A percentile compares a stretch with the other conserved stretches of the same genome.
Conservation (phyloP, 1,284 basidiomycete genomes). For the Tylopilus sp. region DNA sequence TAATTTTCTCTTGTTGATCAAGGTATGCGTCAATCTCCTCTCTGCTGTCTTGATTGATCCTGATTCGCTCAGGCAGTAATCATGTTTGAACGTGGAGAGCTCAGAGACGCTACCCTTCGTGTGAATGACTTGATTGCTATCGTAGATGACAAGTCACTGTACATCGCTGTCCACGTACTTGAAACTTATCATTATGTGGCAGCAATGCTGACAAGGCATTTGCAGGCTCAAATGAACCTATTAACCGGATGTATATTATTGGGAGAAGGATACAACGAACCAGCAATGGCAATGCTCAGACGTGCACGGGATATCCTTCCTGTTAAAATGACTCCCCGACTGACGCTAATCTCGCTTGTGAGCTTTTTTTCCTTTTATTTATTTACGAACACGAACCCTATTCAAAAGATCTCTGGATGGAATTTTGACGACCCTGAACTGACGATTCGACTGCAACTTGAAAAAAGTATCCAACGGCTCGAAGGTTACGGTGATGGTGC, state of each 20-base stretch:
- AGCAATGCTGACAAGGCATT: no score
- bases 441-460: not conserved
- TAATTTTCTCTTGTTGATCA: conserved; percentile 4
- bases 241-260: not conserved
- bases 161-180: conserved; percentile 1
- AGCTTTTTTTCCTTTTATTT: not conserved
- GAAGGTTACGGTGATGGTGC: not conserved
- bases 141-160: not conserved
- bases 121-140: conserved; percentile 2
- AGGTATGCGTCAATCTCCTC: not conserved
- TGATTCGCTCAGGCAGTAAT: conserved; percentile 5
- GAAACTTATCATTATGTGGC: no score
- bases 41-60: not conserved
- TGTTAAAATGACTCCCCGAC: not conserved
- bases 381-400: not conserved
- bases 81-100: conserved; percentile 6
- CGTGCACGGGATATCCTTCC: not conserved
- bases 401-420: conserved; percentile 10
- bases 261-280: not conserved
- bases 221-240: conserved; percentile 4
- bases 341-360: conserved; percentile 5
- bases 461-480: not conserved
- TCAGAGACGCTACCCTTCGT: conserved; percentile 2
- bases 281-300: not conserved
- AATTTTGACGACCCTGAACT: not conserved